Evolutionary conservation across 2,329 filamentous ascomycete species (phyloP), one percentile per base, ranked within the genome.

Genomic region (Raffaelea deltoideospora): DNA sequence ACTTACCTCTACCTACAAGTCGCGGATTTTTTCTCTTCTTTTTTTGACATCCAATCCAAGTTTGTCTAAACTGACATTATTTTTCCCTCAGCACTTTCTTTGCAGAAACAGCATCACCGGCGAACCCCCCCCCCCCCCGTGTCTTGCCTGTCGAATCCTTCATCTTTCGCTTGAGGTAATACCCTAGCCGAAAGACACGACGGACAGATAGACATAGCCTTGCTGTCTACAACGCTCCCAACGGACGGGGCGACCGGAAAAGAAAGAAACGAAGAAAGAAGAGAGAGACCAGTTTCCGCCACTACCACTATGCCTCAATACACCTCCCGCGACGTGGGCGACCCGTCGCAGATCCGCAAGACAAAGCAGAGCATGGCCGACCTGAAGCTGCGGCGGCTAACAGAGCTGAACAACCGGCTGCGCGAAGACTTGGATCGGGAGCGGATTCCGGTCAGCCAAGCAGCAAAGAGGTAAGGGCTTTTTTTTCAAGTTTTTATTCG

Each of bases 341-440:
- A 79, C 55, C 71, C 72, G 56, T 72, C 70, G 51, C 72, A 78
- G 57, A 72, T 76, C 50, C 76, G 73, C 71, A 93, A 87, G 67
- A 96, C 92, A 68, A 95, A 95, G 70, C 90, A 96, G 66, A 94
- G 85, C 57, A 96, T 98, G 84, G 88, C 88, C 50, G 90, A 98
- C 59, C 74, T 98, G 47, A 98, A 98, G 72, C 76, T 96, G 53
- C 79, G 90, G 53, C 81, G 90, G 47, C 70, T 98, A 61, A 96
- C 87, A 43, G 90, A 98, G 66, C 75, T 98, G 53, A 98, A 96
- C 70, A 85, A 85, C 61, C 80, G 90, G 50, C 66, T 98, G 58
- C 83, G 87, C 53, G 90, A 98, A 63, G 90, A 98, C 58, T 69
- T 98, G 46, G 90, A 96, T 52, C 76, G 90, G 57, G 86, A 93